Evolutionary conservation across 139 green algal species (phyloP), one percentile per base, ranked within the genome.

Genomic region (Chlorella vulgaris): DNA sequence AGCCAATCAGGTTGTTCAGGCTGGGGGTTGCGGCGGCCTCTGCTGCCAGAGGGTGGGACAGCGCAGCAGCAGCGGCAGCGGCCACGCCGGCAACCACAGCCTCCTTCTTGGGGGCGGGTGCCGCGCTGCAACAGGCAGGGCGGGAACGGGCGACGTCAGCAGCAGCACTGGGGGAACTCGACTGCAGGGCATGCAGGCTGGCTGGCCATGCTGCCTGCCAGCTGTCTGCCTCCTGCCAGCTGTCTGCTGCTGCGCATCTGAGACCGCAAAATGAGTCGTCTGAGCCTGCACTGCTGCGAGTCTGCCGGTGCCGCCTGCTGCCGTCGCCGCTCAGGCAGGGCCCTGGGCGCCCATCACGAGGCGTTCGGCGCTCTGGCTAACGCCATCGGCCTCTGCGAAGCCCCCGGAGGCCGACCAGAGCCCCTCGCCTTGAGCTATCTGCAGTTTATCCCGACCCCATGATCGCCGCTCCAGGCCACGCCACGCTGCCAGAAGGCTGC

Each of bases 1-100:
- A 95, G 84, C 91, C 88, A 18, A 98, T 78, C 85, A 98, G 91
- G 94, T 98, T 98, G 85, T 92, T 93, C 67, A 98, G 91, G 40
- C 94, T 98, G 38, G 95, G 95, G 29, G 95, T 98, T 6, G 95
- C 87, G 26, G 89, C 90, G 35, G 95, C 95, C 87, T 94, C 81
- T 24, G 93, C 93, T 3, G 90, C 85, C 61, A 95, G 85, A 33
- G 93, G 92, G 80, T 81, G 85, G 58, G 90, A 78, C 85, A 96
- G 84, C 66, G 85, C 76, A 35, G 91, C 86, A 63, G 42, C 91
- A 28, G 86, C 78, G 36, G 85, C 86, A 29, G 83, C 88, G 61
- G 88, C 86, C 51, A 96, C 77, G 78, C 86, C 91, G 39, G 90
- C 91, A 55, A 83, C 83, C n/a, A 96, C 47, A 47, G 86, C 84